These are phyloP conservation scores for Yarrowia galli DNA, from an alignment of 1,139 yeast genomes.

Conservation along the genomic window DNA sequence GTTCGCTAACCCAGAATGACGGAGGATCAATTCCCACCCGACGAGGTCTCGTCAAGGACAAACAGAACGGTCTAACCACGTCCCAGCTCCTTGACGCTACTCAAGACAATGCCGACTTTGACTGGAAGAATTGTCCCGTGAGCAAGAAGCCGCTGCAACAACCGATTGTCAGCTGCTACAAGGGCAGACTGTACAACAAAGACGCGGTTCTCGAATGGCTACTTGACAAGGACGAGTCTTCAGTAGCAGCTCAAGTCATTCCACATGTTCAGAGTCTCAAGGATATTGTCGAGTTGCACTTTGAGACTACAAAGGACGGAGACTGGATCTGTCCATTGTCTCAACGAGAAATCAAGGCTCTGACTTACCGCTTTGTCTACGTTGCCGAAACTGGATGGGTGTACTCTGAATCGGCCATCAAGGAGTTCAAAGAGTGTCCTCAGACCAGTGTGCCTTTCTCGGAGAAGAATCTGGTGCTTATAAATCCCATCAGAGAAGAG, in stretches of 20 bases:
- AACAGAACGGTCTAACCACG: slow-evolving; percentile 45
- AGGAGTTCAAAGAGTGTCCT: slow-evolving; percentile 54
- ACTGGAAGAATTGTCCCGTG: slow-evolving; percentile 58
- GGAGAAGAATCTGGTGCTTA: slow-evolving; percentile 51
- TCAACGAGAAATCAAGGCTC: slow-evolving; percentile 51
- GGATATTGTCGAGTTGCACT: slow-evolving; percentile 60
- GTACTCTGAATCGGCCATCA: slow-evolving; percentile 54
- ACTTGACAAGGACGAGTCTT: slow-evolving; percentile 52
- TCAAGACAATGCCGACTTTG: slow-evolving; percentile 46
- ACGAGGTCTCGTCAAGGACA: slow-evolving; percentile 52
- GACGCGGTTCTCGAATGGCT: slow-evolving; percentile 69
- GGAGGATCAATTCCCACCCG: slow-evolving; percentile 62
- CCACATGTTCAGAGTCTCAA: slow-evolving; percentile 58
- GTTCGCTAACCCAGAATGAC: slow-evolving; percentile 53
- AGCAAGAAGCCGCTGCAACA: slow-evolving; percentile 53
- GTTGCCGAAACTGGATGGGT: slow-evolving; percentile 64
- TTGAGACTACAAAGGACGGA: slow-evolving; percentile 46
- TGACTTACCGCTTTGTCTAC: slow-evolving; percentile 55
- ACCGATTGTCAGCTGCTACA: slow-evolving; percentile 74
- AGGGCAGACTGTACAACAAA: slow-evolving; percentile 73
- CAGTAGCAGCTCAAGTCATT: slow-evolving; percentile 48
- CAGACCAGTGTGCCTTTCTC: slow-evolving; percentile 45
- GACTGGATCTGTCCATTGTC: slow-evolving; percentile 64
- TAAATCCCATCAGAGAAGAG: slow-evolving; percentile 51
- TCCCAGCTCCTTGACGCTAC: slow-evolving; percentile 45